Percentiles rank a stretch among this genome's conserved stretches.
Evolutionary conservation across 2,329 filamentous ascomycete genomes (phyloP).

Genomic region (Nigrospora sphaerica): DNA sequence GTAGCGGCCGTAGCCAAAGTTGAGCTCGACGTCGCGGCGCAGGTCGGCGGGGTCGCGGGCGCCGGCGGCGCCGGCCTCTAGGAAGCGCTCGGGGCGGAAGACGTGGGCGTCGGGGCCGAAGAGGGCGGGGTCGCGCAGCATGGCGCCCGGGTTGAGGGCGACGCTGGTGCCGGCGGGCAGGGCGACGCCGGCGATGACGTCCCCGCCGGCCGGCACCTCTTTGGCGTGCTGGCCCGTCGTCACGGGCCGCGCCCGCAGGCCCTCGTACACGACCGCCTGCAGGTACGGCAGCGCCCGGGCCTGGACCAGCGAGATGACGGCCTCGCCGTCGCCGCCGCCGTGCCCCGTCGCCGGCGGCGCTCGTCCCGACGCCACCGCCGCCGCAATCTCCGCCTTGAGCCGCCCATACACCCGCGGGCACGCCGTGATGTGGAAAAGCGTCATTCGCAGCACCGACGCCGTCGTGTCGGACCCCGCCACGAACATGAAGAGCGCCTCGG

Average conservation of each 20-base stretch:
- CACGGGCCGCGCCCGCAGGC: slow-evolving; percentile 24
- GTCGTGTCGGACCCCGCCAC: slow-evolving; percentile 38
- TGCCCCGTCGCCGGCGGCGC: neutral
- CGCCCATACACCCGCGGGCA: slow-evolving; percentile 32
- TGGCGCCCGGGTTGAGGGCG: slow-evolving; percentile 24
- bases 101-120: slow-evolving; percentile 28
- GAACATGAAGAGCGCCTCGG: slow-evolving; percentile 16
- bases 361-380: slow-evolving; percentile 17
- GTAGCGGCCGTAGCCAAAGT: slow-evolving; percentile 31
- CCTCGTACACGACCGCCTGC: slow-evolving; percentile 26
- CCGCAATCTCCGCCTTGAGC: slow-evolving; percentile 35
- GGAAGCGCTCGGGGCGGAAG: slow-evolving; percentile 38
- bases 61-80: slow-evolving; percentile 24
- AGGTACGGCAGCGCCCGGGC: slow-evolving; percentile 24
- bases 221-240: slow-evolving; percentile 17
- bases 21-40: slow-evolving; percentile 25
- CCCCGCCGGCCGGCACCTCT: slow-evolving; percentile 17
- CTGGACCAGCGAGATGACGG: slow-evolving; percentile 16
- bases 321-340: slow-evolving; percentile 3
- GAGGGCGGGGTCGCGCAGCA: slow-evolving; percentile 21
- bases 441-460: slow-evolving; percentile 37
- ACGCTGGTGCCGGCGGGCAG: slow-evolving; percentile 29
- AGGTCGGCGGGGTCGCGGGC: slow-evolving; percentile 18
- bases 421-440: slow-evolving; percentile 38
- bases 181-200: slow-evolving; percentile 19